Evolutionary conservation across 2,329 filamentous ascomycete genomes (phyloP).

Genomic region (Samsoniella hepiali): DNA sequence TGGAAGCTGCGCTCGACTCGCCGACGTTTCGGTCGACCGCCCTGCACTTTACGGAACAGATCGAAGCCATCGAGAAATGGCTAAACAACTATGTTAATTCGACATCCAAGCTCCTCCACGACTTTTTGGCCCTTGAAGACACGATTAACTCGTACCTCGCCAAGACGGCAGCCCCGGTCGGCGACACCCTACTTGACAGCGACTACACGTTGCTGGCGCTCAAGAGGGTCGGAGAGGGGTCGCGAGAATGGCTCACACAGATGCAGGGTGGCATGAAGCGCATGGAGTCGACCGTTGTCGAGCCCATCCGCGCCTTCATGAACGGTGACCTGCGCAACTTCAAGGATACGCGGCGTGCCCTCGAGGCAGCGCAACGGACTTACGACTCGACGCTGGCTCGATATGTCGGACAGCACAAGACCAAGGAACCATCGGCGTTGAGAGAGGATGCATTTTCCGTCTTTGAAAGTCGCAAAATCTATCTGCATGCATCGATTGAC

Average conservation of each 20-base stretch:
- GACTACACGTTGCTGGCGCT: slow-evolving; percentile 90
- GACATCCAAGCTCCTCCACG: slow-evolving; percentile 54
- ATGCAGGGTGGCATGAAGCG: slow-evolving; percentile 71
- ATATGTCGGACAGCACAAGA: slow-evolving; percentile 82
- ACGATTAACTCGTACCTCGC: slow-evolving; percentile 73
- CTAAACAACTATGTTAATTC: slow-evolving; percentile 61
- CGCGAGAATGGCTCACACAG: slow-evolving; percentile 82
- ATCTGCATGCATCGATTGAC: slow-evolving; percentile 89
- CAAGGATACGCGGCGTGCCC: slow-evolving; percentile 73
- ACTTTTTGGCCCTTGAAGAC: slow-evolving; percentile 72
- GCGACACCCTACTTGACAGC: slow-evolving; percentile 85
- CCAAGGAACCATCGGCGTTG: slow-evolving; percentile 86
- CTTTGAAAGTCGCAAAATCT: slow-evolving; percentile 86
- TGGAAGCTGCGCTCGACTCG: slow-evolving; percentile 94
- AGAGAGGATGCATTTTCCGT: slow-evolving; percentile 95
- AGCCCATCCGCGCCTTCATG: slow-evolving; percentile 79
- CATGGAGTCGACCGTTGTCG: slow-evolving; percentile 72
- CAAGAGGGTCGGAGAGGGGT: slow-evolving; percentile 78
- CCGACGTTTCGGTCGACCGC: slow-evolving; percentile 89
- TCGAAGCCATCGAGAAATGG: slow-evolving; percentile 90
- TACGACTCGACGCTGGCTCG: slow-evolving; percentile 80
- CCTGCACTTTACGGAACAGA: slow-evolving; percentile 84
- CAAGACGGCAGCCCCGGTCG: slow-evolving; percentile 71
- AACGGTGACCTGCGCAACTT: slow-evolving; percentile 76
- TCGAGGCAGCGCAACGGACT: slow-evolving; percentile 78